Conservation (phyloP, 2,329 filamentous ascomycete genomes). For the Cladosporium sp. region DNA sequence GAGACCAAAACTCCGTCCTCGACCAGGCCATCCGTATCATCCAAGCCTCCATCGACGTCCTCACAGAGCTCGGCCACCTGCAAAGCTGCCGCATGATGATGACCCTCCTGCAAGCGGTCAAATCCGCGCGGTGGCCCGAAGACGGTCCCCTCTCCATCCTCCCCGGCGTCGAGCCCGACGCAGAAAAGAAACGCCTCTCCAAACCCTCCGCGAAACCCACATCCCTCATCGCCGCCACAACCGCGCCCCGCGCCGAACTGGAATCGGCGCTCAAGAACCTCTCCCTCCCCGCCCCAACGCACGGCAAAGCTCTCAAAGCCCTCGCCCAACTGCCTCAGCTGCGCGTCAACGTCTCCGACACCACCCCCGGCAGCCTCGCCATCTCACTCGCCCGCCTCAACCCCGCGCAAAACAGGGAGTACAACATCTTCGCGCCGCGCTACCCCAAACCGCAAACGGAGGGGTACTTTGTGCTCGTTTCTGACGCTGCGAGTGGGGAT, state of each 20-base stretch:
- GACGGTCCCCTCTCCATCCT: conserved; percentile 77
- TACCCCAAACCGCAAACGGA: conserved; percentile 96
- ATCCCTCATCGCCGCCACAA: conserved; percentile 38
- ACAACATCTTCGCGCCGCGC: conserved; percentile 76
- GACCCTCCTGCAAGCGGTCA: conserved; percentile 82
- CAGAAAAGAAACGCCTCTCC: conserved; percentile 39
- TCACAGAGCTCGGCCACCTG: conserved; percentile 82
- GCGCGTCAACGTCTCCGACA: conserved; percentile 54
- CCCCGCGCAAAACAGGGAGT: conserved; percentile 58
- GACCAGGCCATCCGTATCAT: conserved; percentile 97
- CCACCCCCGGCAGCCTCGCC: conserved; percentile 60
- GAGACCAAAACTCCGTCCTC: conserved; percentile 81
- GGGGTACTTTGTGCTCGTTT: conserved; percentile 83
- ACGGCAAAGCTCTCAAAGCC: conserved; percentile 54
- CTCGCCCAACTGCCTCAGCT: conserved; percentile 66
- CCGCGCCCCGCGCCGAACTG: conserved; percentile 29
- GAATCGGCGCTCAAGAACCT: conserved; percentile 46
- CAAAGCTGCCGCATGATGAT: conserved; percentile 80
- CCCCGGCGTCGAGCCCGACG: conserved; percentile 59
- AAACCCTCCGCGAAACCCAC: conserved; percentile 32
- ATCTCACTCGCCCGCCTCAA: conserved; percentile 66
- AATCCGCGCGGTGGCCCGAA: conserved; percentile 84
- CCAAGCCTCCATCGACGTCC: conserved; percentile 88
- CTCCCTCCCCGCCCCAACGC: conserved; percentile 43
- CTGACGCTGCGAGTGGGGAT: conserved; percentile 64